Conservation (phyloP, 495 filamentous ascomycete species). For the Articulospora tetracladia region DNA sequence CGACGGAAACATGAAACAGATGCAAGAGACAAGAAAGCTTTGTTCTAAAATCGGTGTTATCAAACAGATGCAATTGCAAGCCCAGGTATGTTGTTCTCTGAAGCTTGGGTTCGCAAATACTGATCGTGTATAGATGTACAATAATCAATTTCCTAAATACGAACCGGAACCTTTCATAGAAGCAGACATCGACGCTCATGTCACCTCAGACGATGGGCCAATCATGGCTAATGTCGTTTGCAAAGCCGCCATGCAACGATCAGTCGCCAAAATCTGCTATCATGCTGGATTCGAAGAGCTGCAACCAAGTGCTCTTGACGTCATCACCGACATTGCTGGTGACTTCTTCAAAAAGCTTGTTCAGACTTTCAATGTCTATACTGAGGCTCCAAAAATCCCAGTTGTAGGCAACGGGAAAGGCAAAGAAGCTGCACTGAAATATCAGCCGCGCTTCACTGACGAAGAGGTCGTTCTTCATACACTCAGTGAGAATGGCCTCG, state of each 20-base stretch:
- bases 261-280: conserved; percentile 91
- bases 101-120: conserved; percentile 16
- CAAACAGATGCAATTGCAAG: conserved; percentile 99
- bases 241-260: conserved; percentile 79
- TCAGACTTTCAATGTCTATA: conserved; percentile 72
- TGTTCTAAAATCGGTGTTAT: conserved; percentile 95
- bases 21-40: conserved; percentile 95
- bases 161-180: conserved; percentile 89
- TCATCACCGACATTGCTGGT: conserved; percentile 82
- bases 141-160: conserved; percentile 98
- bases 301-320: conserved; percentile 89
- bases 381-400: conserved; percentile 71
- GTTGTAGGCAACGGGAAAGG: conserved; percentile 32
- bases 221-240: conserved; percentile 78
- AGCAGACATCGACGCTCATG: conserved; percentile 76
- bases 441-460: conserved; percentile 64
- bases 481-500: conserved; percentile 73
- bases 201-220: conserved; percentile 81
- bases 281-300: conserved; percentile 97
- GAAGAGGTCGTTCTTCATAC: conserved; percentile 89
- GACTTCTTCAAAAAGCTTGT: conserved; percentile 87
- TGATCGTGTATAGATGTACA: conserved; percentile 71
- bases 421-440: conserved; percentile 39
- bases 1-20: conserved; percentile 86
- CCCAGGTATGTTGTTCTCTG: conserved; percentile 60